These are phyloP conservation scores for Acrocalymma vagum DNA, from an alignment of 2,329 filamentous ascomycete species.

Conservation along the genomic window DNA sequence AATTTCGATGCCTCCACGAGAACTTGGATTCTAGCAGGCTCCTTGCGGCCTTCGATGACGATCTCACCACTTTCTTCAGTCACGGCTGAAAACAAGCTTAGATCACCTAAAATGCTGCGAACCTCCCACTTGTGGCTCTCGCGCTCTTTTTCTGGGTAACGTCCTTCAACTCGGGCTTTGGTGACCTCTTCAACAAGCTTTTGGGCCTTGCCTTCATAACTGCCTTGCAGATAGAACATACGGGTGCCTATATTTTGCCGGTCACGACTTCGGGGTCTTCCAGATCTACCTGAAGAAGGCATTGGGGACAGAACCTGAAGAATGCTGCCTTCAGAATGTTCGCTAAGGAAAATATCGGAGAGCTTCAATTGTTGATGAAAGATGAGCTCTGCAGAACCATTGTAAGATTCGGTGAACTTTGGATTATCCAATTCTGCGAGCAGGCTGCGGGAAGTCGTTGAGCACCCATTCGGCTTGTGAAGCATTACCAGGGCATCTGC, in stretches of 20 bases:
- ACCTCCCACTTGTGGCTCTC: conserved; percentile 84
- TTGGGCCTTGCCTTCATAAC: conserved; percentile 78
- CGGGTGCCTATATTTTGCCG: conserved; percentile 39
- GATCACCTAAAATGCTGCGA: conserved; percentile 67
- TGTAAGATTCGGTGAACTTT: conserved; percentile 51
- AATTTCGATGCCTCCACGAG: conserved; percentile 76
- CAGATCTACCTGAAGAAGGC: conserved; percentile 31
- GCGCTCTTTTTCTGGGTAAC: conserved; percentile 84
- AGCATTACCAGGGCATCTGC: conserved; percentile 81
- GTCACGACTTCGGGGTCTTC: conserved; percentile 42
- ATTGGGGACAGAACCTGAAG: conserved; percentile 72
- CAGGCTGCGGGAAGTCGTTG: conserved; percentile 76
- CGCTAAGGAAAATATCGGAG: conserved; percentile 75
- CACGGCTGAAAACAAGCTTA: conserved; percentile 69
- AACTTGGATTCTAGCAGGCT: conserved; percentile 74
- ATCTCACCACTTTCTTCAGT: conserved; percentile 74
- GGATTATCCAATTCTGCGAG: conserved; percentile 87
- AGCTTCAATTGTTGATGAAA: conserved; percentile 79
- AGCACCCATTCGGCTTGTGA: conserved; percentile 71
- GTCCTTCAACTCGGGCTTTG: conserved; percentile 84
- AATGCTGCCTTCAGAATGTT: conserved; percentile 66
- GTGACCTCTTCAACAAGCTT: conserved; percentile 85
- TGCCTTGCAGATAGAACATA: conserved; percentile 73
- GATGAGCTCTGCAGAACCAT: conserved; percentile 66
- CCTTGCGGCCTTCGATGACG: conserved; percentile 69